Evolutionary conservation across 768 basidiomycete species (phyloP).

Genomic region (Glaciozyma martinii): DNA sequence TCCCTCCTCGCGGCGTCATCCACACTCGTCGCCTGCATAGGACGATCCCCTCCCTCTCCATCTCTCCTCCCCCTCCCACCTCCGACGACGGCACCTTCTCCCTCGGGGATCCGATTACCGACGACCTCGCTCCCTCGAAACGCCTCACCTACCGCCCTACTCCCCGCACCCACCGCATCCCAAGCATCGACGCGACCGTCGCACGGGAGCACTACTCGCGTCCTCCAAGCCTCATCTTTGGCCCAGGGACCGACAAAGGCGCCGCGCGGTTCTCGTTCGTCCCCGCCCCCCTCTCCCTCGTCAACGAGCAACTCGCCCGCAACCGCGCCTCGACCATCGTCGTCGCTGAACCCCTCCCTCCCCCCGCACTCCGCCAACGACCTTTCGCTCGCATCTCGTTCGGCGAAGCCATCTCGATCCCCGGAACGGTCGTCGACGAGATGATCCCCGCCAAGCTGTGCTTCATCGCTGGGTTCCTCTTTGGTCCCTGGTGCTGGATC

Average conservation of each 20-base stretch:
- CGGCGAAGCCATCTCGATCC: slow-evolving; percentile 5
- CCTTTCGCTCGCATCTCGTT: background rate
- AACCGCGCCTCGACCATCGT: background rate
- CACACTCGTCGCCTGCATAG: slow-evolving; percentile 1
- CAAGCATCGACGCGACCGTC: background rate
- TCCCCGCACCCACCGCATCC: background rate
- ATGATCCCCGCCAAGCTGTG: slow-evolving; percentile 31
- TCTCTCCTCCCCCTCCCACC: slow-evolving; percentile 10
- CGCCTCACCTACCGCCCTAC: slow-evolving; percentile 13
- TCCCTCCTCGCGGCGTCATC: background rate
- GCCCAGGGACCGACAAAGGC: background rate
- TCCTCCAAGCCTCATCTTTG: background rate
- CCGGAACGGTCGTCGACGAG: slow-evolving; percentile 18
- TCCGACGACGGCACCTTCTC: slow-evolving; percentile 8
- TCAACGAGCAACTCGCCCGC: slow-evolving; percentile 24
- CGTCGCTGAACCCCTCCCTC: slow-evolving; percentile 4
- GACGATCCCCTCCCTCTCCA: slow-evolving; percentile 16
- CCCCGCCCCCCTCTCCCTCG: slow-evolving; percentile 24
- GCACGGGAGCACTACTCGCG: background rate
- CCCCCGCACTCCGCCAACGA: background rate
- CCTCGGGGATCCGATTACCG: slow-evolving; percentile 9
- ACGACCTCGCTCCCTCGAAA: slow-evolving; percentile 17
- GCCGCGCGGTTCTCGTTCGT: slow-evolving; percentile 25
- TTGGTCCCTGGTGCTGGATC: slow-evolving; percentile 28
- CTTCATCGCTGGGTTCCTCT: slow-evolving; percentile 29